Evolutionary conservation across 306 rosid species (phyloP), one percentile per base, ranked within the genome.

Genomic region (Trifolium fragiferum): DNA sequence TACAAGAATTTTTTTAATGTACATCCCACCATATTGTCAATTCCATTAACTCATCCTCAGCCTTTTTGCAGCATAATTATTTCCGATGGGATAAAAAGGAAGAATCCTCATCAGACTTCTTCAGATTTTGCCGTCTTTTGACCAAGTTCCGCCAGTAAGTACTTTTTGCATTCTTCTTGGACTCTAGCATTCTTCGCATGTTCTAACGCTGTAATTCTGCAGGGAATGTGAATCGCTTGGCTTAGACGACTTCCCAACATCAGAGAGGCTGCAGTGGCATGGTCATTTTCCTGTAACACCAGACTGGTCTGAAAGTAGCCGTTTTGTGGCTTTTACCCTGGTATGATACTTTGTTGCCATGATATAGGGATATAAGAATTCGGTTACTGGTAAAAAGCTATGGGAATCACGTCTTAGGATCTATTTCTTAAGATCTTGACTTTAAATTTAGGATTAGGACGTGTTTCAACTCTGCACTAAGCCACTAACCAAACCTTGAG

Each of bases 221-320:
- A 94, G 99, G 80, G 96, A 91, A 86, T 90, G 97, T 54, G 96
- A 90, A 82, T 90, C 97, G 6, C 90, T 92, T 33, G 92, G 96
- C 77, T 76, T 92, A 73, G 78, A 85, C 51, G 95, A 92, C 83
- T 94, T 90, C 78, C 96, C 99, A 18, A 94, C 97, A 13, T 87
- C 97, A 43, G 81, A 86, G 86, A 88, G 95, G 86, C 86, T 94
- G 76, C 96, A 87, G 81, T 94, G 97, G 99, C 99, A 94, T 75
- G 99, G 99, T 51, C 93, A 79, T 78, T 70, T 87, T 85, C 99
- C 96, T 37, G 88, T 80, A 79, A 50, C 14, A 66, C 99, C 98
- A 67, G 88, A 92, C 82, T 94, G 99, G 99, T 88, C 97, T 65
- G 59, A 81, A 84, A 84, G 76, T 59, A 90, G 97, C 83, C 99